These are phyloP conservation scores for Penicillium sp. DNA, from an alignment of 2,329 filamentous ascomycete species.

Conservation along the genomic window DNA sequence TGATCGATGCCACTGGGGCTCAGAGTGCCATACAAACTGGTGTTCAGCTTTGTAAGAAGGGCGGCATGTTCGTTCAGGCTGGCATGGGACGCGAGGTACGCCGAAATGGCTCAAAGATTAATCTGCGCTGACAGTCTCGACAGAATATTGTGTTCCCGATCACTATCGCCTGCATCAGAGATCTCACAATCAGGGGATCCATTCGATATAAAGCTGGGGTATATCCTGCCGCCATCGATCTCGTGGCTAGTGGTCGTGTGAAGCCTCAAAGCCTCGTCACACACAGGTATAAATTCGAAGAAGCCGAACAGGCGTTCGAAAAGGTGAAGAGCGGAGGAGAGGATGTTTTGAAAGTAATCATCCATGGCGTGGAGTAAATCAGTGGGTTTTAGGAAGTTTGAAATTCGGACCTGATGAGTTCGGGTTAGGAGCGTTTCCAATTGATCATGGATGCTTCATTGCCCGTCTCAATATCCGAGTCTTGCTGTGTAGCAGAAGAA, in stretches of 20 bases:
- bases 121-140: not conserved
- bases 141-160: slow-evolving; percentile 56
- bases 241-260: slow-evolving; percentile 53
- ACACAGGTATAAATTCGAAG: slow-evolving; percentile 46
- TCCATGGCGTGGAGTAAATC: slow-evolving; percentile 41
- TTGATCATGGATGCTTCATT: not conserved
- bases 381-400: not conserved
- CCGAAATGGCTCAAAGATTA: not conserved
- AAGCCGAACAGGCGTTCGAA: slow-evolving; percentile 53
- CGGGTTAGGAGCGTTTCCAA: too few species aligned
- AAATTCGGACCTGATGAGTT: too few species aligned
- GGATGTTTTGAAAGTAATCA: slow-evolving; percentile 48
- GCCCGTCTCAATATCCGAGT: slow-evolving; percentile 3
- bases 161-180: slow-evolving; percentile 52
- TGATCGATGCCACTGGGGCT: slow-evolving; percentile 53
- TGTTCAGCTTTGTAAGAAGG: slow-evolving; percentile 47
- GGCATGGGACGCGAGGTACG: slow-evolving; percentile 53
- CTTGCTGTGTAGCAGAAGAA: slow-evolving; percentile 6
- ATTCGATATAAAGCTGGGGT: slow-evolving; percentile 56
- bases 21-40: slow-evolving; percentile 53
- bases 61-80: slow-evolving; percentile 55
- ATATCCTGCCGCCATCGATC: slow-evolving; percentile 52
- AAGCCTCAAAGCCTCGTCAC: slow-evolving; percentile 40
- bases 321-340: slow-evolving; percentile 43
- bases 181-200: slow-evolving; percentile 52